Base-by-base conservation (phyloP, 2,329 filamentous ascomycete species). In the Talaromyces rugulosus region DNA sequence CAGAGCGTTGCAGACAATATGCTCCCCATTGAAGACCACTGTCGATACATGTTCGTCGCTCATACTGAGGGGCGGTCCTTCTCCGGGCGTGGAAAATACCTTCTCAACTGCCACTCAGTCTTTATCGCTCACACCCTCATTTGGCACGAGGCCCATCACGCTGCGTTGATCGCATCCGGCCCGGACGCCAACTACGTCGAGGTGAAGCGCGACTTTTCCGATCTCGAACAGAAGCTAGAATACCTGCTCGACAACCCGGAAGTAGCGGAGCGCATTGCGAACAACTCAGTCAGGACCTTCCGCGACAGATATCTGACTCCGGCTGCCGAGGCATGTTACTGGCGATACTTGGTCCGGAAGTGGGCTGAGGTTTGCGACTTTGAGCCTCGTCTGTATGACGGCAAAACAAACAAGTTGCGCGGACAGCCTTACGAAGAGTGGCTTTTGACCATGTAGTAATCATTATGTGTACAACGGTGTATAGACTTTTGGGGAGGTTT, bases 281-380 rank as follows among this genome's bases (percentile, higher is more conserved):
- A 78, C 31, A 83, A 84, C 66, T 76, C 74, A 3, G 75, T 80
- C 5, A 68, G 68, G 50, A 78, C 76, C 16, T 84, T 84, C 66
- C 76, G 82, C 2, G 81, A 85, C 65, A 72, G 80, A 3, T 85
- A 84, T 66, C 71, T 85, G 33, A 84, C 82, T 1, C 81, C 82
- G 1, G 81, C 82, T 3, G 82, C 83, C 1, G 81, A 85, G 69
- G 77, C 79, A 2, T 85, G 82, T 64, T 85, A 85, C 65, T 85
- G 83, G 83, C 75, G 83, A 11, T 74, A 78, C 53, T 66, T 83
- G 62, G 72, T 83, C 31, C 66, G 71, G 31, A 66, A 67, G 59
- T 78, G 77, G 67, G 74, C 70, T 7, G 67, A 70, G 9, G 71
- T 71, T 8, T 77, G 77, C 44, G 77, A 77, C 52, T 79, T 79